Base-by-base conservation (phyloP, 73 alveolate species). In the Paramecium bursaria region DNA sequence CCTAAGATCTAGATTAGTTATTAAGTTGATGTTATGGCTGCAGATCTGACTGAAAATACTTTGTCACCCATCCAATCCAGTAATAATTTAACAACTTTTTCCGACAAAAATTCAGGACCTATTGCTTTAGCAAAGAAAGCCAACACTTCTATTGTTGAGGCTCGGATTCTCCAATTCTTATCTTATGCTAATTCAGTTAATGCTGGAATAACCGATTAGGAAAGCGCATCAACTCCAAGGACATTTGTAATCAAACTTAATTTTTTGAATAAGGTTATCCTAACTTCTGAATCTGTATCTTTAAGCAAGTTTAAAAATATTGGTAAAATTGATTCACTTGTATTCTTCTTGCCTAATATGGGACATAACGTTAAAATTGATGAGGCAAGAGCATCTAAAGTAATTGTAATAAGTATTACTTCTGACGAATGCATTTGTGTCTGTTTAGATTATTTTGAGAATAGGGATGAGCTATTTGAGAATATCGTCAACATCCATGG, bases 81-180 rank as follows among this genome's bases (percentile, higher is more conserved):
- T 54, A 79, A 22, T 44, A 79, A 53, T 46, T 79, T 79, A 13
- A 79, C 23, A 21, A 79, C 76, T 42, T 79, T 79, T 4, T 79
- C 89, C 10, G 51, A 39, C 46, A 79, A 15, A 10, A 79, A 79
- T 22, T 79, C 89, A 17, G 75, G 57, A 5, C 89, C 89, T 4
- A 79, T 79, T 15, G 75, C 89, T 79, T 57, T 79, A 2, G 89
- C 89, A 21, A 79, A 79, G 85, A 79, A 79, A 2, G 79, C 46
- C 27, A 79, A 42, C 19, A 79, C 76, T 23, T 79, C 89, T 9
- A 79, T 79, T 2, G 89, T 53, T 19, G 89, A 79, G 9, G 85
- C 75, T n/a, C 89, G 51, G 9, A 79, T 79, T 79, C 89, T 79
- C 89, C 89, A 79, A 46, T 79, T 79, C 47, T 79, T 79, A 79